Evolutionary conservation across 768 basidiomycete species (phyloP).

Genomic region (Leccinum fibrillosum): DNA sequence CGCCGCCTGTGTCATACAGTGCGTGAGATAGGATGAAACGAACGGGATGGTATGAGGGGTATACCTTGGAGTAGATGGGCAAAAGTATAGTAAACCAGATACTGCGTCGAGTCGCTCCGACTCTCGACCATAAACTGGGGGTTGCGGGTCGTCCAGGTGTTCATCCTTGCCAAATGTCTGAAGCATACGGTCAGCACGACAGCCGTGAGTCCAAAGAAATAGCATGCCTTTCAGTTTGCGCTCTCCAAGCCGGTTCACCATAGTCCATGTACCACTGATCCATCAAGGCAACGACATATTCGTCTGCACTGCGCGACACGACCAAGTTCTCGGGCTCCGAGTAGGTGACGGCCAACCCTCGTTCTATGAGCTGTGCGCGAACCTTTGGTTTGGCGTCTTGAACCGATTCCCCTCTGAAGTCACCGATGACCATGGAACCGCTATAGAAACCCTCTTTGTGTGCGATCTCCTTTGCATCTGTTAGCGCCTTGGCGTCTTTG

Average conservation of each 20-base stretch:
- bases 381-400: conserved; percentile 92
- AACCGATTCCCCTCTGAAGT: conserved; percentile 85
- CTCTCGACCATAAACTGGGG: conserved; percentile 95
- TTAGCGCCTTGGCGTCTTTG: conserved; percentile 89
- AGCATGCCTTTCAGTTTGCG: conserved; percentile 75
- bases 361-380: conserved; percentile 74
- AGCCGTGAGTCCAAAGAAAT: background rate
- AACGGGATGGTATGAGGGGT: conserved; percentile 15
- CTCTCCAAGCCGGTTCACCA: conserved; percentile 88
- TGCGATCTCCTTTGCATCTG: conserved; percentile 95
- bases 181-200: background rate
- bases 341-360: conserved; percentile 80
- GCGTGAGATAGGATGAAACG: background rate
- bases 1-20: too few relatives aligned
- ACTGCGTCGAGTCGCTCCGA: conserved; percentile 95
- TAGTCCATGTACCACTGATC: conserved; percentile 99
- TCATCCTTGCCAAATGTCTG: conserved; percentile 81
- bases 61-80: conserved; percentile 88
- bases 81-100: conserved; percentile 98
- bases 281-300: conserved; percentile 96
- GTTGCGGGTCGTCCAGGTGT: conserved; percentile 90
- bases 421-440: conserved; percentile 88
- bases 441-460: conserved; percentile 99
- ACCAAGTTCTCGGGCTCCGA: conserved; percentile 93
- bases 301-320: conserved; percentile 88